Conservation (phyloP, 139 green algal genomes). For the Micromonas pusilla region DNA sequence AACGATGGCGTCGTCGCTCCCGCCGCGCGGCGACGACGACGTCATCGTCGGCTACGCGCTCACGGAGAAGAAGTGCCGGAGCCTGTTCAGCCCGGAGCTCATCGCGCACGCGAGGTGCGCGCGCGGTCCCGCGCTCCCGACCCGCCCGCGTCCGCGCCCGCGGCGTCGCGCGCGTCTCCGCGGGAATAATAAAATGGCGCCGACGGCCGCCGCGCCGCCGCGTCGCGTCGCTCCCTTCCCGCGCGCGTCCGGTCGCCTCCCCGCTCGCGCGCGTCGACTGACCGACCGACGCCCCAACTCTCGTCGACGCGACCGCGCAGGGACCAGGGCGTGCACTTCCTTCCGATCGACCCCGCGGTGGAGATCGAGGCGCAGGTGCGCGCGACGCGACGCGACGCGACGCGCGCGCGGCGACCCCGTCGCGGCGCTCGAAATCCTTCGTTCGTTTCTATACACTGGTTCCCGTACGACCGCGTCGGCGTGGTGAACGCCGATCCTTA, state of each 20-base stretch:
- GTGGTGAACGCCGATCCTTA: background rate
- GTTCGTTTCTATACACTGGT: background rate
- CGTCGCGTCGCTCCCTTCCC: no score
- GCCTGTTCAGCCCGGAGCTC: background rate
- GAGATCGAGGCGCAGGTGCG: background rate
- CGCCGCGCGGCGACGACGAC: background rate
- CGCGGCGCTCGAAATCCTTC: background rate
- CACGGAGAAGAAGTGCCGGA: background rate
- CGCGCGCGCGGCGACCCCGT: no score
- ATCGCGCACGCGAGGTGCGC: conserved; percentile 3
- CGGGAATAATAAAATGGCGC: no score
- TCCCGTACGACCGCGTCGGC: background rate
- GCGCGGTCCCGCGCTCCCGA: background rate
- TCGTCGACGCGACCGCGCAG: background rate
- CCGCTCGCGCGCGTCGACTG: background rate
- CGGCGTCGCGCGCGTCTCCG: no score
- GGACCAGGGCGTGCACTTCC: background rate
- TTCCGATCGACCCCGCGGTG: background rate
- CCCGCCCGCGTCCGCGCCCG: background rate
- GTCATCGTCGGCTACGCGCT: conserved; percentile 11
- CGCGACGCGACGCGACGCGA: background rate
- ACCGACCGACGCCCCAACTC: background rate
- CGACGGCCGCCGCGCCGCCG: no score
- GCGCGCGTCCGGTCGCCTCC: background rate
- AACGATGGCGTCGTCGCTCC: background rate